Evolutionary conservation across 148 eudicot genomes (phyloP).

Genomic region (Euryodendron excelsum): DNA sequence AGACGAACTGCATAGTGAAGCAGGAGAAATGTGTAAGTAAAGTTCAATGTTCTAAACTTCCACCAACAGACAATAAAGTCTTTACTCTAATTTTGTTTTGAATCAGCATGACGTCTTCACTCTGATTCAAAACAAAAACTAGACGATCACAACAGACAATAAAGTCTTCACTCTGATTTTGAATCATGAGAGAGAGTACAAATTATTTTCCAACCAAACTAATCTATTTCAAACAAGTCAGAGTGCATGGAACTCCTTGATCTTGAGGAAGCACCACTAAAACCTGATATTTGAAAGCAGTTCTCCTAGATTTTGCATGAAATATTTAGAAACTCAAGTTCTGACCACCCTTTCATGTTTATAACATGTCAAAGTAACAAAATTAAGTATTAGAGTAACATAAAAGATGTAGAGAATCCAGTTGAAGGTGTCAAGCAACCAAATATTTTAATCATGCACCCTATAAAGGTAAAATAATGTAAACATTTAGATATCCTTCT

Average conservation of each 20-base stretch:
- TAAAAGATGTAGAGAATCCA: not conserved
- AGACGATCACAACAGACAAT: not conserved
- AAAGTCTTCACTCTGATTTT: not conserved
- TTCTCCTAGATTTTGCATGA: not conserved
- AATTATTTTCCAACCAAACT: not conserved
- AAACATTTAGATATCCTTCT: not conserved
- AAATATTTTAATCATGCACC: not conserved
- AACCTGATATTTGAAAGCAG: not conserved
- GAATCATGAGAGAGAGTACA: not conserved
- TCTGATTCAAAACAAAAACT: not conserved
- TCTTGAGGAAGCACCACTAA: not conserved
- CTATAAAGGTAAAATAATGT: no score
- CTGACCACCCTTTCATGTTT: not conserved
- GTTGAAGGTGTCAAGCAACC: not conserved
- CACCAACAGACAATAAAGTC: not conserved
- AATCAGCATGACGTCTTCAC: not conserved
- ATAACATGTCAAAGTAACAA: not conserved
- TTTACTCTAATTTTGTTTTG: not conserved
- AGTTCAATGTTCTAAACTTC: not conserved
- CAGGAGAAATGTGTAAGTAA: not conserved
- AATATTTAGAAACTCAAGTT: not conserved
- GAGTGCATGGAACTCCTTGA: not conserved
- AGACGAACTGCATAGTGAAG: conserved; percentile 53
- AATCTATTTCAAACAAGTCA: not conserved
- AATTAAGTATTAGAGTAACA: not conserved